Percentiles rank a stretch among this genome's conserved stretches.
phyloP scores from a whole-genome alignment of 2,329 filamentous ascomycete species.

The Penicillium concentricum region DNA sequence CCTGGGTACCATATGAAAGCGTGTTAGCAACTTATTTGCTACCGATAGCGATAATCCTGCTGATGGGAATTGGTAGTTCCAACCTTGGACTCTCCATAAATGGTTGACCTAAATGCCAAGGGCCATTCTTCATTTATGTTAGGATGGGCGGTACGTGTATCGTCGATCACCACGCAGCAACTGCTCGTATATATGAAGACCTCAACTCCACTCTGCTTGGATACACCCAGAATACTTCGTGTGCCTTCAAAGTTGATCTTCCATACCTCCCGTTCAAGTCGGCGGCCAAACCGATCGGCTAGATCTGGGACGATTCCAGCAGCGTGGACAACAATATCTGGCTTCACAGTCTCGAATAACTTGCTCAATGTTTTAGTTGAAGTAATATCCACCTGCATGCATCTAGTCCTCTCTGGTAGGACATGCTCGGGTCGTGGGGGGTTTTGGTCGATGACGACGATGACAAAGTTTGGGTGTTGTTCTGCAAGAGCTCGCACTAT shows the following conservation, averaged over 20 bases:
- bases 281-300: slow-evolving; percentile 38
- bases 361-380: slow-evolving; percentile 25
- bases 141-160: slow-evolving; percentile 38
- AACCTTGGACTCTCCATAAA: slow-evolving; percentile 48
- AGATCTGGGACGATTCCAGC: slow-evolving; percentile 49
- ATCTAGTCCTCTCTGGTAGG: slow-evolving; percentile 26
- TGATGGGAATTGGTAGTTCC: neutral
- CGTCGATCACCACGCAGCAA: slow-evolving; percentile 56
- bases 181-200: slow-evolving; percentile 58
- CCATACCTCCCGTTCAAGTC: slow-evolving; percentile 43
- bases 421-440: slow-evolving; percentile 30
- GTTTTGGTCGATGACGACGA: slow-evolving; percentile 39
- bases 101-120: slow-evolving; percentile 37
- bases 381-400: slow-evolving; percentile 37
- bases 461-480: slow-evolving; percentile 35
- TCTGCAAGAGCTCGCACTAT: slow-evolving; percentile 38
- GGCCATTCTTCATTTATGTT: slow-evolving; percentile 45
- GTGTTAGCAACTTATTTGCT: neutral
- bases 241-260: slow-evolving; percentile 57
- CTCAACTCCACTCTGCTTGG: slow-evolving; percentile 45
- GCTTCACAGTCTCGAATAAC: slow-evolving; percentile 42
- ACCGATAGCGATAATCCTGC: neutral
- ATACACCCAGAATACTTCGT: slow-evolving; percentile 51
- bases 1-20: slow-evolving; percentile 22
- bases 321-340: slow-evolving; percentile 55